Conservation (phyloP, 2,329 filamentous ascomycete species). For the Nemania serpens region DNA sequence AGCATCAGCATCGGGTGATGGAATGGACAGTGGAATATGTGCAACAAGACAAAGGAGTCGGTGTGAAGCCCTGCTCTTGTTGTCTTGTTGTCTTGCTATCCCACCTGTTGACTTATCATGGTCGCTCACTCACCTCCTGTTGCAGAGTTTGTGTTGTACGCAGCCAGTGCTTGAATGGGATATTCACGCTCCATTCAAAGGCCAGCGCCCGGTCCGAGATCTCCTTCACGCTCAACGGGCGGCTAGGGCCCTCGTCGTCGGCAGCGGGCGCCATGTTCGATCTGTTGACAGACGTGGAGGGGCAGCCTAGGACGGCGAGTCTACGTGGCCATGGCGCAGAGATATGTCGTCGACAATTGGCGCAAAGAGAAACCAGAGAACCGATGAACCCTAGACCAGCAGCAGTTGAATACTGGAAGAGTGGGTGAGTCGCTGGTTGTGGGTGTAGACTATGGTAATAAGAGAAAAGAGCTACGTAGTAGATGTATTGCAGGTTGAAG, state of each 20-base stretch:
- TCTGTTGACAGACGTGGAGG: not conserved
- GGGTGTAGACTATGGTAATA: not conserved
- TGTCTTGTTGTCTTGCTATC: not conserved
- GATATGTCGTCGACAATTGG: not conserved
- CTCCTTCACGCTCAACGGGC: conserved; percentile 75
- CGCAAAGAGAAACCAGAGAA: not conserved
- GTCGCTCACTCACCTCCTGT: conserved; percentile 68
- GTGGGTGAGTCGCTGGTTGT: not conserved
- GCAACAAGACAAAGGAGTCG: not conserved
- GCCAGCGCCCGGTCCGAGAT: conserved; percentile 75
- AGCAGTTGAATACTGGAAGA: not conserved
- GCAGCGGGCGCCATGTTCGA: conserved; percentile 17
- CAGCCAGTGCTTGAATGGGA: conserved; percentile 81
- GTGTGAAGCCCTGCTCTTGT: not conserved
- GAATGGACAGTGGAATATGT: too few species aligned
- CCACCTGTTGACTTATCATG: too few species aligned
- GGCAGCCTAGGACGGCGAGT: not conserved
- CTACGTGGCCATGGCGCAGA: conserved; percentile 22
- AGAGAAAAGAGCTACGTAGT: conserved; percentile 4
- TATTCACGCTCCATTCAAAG: conserved; percentile 78
- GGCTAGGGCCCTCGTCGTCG: conserved; percentile 38
- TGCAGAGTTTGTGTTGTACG: conserved; percentile 78
- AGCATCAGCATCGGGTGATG: too few species aligned
- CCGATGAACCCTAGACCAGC: not conserved
- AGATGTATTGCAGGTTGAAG: conserved; percentile 6